These are phyloP conservation scores for Phylloporus arenicola DNA, from an alignment of 768 basidiomycete species.

Conservation along the genomic window DNA sequence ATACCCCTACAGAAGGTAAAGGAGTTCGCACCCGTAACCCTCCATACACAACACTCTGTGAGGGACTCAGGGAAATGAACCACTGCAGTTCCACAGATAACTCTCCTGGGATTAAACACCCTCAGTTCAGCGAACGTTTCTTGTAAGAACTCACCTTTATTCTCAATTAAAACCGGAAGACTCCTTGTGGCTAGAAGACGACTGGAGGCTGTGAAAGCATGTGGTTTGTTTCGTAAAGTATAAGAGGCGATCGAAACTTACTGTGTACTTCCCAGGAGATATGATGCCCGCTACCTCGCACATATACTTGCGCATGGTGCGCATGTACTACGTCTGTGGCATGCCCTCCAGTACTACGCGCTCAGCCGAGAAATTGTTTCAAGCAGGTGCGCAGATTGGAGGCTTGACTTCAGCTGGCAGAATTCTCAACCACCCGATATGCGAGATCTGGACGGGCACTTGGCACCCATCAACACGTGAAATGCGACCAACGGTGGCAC, in stretches of 20 bases:
- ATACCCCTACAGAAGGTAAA: background rate
- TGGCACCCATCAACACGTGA: background rate
- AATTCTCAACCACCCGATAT: background rate
- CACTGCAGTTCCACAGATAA: background rate
- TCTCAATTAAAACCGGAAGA: background rate
- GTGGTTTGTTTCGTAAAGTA: background rate
- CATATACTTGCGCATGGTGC: background rate
- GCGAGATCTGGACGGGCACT: background rate
- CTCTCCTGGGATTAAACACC: too few relatives aligned
- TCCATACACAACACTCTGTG: background rate
- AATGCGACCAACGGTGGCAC: background rate
- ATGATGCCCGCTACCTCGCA: too few relatives aligned
- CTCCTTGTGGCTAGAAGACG: background rate
- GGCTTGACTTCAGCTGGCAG: background rate
- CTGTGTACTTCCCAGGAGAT: too few relatives aligned
- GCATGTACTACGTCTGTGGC: background rate
- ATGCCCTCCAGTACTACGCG: background rate
- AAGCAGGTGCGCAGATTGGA: background rate
- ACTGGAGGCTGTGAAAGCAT: background rate
- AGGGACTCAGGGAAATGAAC: background rate
- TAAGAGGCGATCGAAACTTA: too few relatives aligned
- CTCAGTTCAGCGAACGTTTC: background rate
- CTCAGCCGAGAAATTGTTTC: background rate
- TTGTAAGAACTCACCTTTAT: background rate
- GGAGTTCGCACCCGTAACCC: background rate